phyloP scores from a whole-genome alignment of 148 eudicot genomes.

The Vaccinium macrocarpon region DNA sequence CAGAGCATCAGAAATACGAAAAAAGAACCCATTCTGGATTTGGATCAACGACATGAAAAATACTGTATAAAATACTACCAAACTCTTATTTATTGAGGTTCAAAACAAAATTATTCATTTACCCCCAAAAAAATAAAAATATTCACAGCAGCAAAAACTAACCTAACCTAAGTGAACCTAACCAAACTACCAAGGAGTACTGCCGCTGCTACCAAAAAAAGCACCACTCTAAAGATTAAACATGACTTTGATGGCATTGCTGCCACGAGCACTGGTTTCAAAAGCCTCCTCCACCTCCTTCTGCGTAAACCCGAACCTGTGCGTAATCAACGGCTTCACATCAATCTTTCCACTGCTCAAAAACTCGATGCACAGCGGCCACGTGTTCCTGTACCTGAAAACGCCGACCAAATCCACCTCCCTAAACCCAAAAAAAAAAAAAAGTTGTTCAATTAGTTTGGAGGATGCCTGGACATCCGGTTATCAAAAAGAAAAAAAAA shows the following conservation, averaged over 20 bases:
- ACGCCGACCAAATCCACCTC: conserved; percentile 80
- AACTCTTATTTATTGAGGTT: not conserved
- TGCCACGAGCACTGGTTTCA: conserved; percentile 80
- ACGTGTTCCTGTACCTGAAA: conserved; percentile 81
- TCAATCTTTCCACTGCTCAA: conserved; percentile 79
- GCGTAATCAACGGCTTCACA: conserved; percentile 83
- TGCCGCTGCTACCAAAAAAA: not conserved
- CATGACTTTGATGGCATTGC: conserved; percentile 88
- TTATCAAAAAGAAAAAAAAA: no score
- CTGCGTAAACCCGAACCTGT: conserved; percentile 77
- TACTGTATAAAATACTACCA: no score
- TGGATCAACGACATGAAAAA: no score
- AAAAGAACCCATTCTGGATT: no score
- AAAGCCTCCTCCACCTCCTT: conserved; percentile 81
- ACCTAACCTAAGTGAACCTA: not conserved
- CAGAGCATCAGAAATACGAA: no score
- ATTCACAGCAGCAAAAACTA: not conserved
- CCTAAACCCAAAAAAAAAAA: conserved; percentile 26
- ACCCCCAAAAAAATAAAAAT: no score
- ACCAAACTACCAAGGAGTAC: not conserved
- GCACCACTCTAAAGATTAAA: conserved; percentile 48
- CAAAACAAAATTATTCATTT: not conserved
- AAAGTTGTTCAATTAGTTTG: not conserved
- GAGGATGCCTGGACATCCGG: no score
- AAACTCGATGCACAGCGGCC: conserved; percentile 86